Conservation (phyloP, 2,329 filamentous ascomycete species). For the Fusarium azukiicola region DNA sequence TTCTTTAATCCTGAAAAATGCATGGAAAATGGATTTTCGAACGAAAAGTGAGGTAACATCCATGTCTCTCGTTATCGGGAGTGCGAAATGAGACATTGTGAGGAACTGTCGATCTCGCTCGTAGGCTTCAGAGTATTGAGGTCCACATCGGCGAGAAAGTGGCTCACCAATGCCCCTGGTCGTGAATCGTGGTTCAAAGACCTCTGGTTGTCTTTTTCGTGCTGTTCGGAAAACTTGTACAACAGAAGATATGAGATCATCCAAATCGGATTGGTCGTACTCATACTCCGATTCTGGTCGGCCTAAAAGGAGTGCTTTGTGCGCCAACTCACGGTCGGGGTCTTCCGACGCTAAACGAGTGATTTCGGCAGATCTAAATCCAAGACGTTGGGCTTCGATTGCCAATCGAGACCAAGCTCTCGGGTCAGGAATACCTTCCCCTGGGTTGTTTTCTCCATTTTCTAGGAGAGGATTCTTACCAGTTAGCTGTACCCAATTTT, state of each 20-base stretch:
- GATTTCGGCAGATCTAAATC: slow-evolving; percentile 18
- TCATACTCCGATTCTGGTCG: neutral
- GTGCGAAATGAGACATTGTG: neutral
- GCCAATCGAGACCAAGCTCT: slow-evolving; percentile 15
- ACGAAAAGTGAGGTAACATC: slow-evolving; percentile 27
- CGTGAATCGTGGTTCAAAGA: neutral
- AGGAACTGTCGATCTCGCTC: neutral
- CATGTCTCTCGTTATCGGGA: neutral
- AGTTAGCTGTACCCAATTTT: slow-evolving; percentile 22
- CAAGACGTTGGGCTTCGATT: neutral
- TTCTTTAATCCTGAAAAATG: slow-evolving; percentile 13
- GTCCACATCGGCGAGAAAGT: slow-evolving; percentile 9
- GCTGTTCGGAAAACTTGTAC: neutral
- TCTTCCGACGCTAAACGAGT: neutral
- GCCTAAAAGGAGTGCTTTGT: neutral
- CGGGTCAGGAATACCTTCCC: neutral
- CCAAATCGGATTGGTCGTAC: slow-evolving; percentile 9
- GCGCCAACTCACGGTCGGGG: slow-evolving; percentile 16
- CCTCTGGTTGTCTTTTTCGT: neutral
- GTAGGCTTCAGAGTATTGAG: slow-evolving; percentile 24
- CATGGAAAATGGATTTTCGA: slow-evolving; percentile 27
- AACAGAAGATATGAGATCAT: slow-evolving; percentile 7
- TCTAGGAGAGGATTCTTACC: slow-evolving; percentile 26
- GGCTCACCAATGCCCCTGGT: slow-evolving; percentile 12
- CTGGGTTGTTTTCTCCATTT: neutral